Evolutionary conservation across 192 early-diverging fungal genomes (phyloP).

Genomic region (Paraglomus brasilianum): DNA sequence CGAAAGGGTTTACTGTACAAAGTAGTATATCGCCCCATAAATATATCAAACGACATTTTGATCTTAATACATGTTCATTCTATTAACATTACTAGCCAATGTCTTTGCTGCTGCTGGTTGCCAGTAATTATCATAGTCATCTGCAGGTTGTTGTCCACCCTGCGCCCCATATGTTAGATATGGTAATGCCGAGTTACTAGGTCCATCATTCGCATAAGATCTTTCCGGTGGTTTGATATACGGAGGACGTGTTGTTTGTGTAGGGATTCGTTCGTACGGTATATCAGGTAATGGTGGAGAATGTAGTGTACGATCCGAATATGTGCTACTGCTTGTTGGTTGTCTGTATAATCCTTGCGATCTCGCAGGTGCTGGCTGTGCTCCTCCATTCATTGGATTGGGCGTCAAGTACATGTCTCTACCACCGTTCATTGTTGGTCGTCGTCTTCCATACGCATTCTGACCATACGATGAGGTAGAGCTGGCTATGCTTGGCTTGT

Average conservation of each 20-base stretch:
- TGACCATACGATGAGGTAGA: no score
- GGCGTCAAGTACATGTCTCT: no score
- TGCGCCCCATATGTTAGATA: neutral
- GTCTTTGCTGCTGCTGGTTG: constrained; percentile 9
- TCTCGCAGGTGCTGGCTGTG: no score
- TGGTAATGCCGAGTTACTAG: neutral
- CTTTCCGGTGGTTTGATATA: neutral
- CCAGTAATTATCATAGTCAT: constrained; percentile 6
- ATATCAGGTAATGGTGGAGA: neutral
- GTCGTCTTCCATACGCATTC: no score
- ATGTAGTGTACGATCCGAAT: neutral
- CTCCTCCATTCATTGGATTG: no score
- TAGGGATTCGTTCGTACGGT: neutral
- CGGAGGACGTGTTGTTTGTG: neutral
- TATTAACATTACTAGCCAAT: neutral
- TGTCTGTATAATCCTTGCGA: no score
- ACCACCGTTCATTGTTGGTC: no score
- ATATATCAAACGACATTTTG: neutral
- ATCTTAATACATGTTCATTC: neutral
- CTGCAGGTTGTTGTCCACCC: neutral
- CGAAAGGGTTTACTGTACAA: no score
- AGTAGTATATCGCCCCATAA: no score
- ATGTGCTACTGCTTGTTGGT: neutral
- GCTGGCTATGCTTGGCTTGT: no score
- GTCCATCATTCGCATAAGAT: neutral